These are phyloP conservation scores for Datisca glomerata DNA, from an alignment of 306 rosid genomes.

Conservation along the genomic window DNA sequence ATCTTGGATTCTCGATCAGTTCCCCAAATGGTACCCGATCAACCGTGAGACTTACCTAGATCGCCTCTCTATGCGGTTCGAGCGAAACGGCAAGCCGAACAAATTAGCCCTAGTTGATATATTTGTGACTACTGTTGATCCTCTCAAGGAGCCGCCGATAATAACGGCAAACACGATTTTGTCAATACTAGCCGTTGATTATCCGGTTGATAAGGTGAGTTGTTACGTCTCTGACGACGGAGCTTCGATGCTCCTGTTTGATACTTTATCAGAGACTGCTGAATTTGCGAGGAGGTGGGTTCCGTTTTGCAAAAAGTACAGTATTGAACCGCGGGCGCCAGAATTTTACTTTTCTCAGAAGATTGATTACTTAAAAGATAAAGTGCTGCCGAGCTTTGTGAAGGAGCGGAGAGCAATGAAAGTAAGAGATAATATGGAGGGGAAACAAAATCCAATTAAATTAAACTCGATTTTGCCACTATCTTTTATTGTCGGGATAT, in stretches of 20 bases:
- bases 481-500: neutral
- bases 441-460: too few species aligned
- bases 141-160: conserved; percentile 86
- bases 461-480: too few species aligned
- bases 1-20: conserved; percentile 82
- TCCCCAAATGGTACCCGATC: conserved; percentile 91
- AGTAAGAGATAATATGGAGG: conserved; percentile 24
- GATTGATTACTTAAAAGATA: conserved; percentile 87
- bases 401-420: conserved; percentile 94
- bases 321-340: conserved; percentile 79
- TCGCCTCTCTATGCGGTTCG: conserved; percentile 68
- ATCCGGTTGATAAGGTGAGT: conserved; percentile 73
- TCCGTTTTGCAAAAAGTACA: conserved; percentile 73
- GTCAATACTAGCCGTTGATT: conserved; percentile 75
- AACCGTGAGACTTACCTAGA: conserved; percentile 72
- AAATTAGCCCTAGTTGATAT: conserved; percentile 50
- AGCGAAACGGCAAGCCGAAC: conserved; percentile 55
- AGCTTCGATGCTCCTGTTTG: conserved; percentile 78
- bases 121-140: conserved; percentile 77
- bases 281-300: conserved; percentile 92
- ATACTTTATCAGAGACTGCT: conserved; percentile 64
- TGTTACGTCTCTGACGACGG: conserved; percentile 93
- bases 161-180: conserved; percentile 77
- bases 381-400: conserved; percentile 70
- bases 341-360: conserved; percentile 82